A percentile compares a stretch with the other conserved stretches of the same genome.
These are phyloP conservation scores for Pichia sp. DNA, from an alignment of 1,139 yeast genomes.

Conservation along the genomic window DNA sequence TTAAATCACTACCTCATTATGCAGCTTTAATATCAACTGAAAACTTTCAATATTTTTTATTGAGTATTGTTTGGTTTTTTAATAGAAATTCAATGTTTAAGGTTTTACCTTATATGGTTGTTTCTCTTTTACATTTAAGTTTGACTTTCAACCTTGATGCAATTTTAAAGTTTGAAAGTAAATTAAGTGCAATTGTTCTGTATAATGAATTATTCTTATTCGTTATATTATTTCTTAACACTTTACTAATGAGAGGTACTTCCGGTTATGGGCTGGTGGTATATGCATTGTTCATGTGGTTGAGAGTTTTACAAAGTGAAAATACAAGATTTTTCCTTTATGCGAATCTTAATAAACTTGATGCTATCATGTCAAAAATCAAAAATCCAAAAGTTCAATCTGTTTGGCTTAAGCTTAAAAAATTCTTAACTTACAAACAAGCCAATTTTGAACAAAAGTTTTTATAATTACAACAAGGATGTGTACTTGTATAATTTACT, in stretches of 20 bases:
- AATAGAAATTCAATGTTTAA: slow-evolving; percentile 64
- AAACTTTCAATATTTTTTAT: slow-evolving; percentile 57
- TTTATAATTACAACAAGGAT: slow-evolving; percentile 7
- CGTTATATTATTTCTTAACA: slow-evolving; percentile 49
- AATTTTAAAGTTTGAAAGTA: slow-evolving; percentile 36
- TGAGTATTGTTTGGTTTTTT: slow-evolving; percentile 54
- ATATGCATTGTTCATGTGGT: slow-evolving; percentile 60
- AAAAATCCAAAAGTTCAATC: slow-evolving; percentile 44
- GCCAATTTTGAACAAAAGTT: slow-evolving; percentile 25
- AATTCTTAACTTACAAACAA: slow-evolving; percentile 36
- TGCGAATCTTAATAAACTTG: slow-evolving; percentile 37
- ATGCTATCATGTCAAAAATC: slow-evolving; percentile 35
- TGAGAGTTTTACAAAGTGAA: slow-evolving; percentile 52
- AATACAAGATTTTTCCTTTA: slow-evolving; percentile 44
- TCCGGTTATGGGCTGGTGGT: slow-evolving; percentile 61
- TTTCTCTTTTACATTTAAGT: slow-evolving; percentile 54
- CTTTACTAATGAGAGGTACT: slow-evolving; percentile 56
- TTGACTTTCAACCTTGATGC: slow-evolving; percentile 37
- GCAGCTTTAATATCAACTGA: slow-evolving; percentile 58
- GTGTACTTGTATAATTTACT: neutral
- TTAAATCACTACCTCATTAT: slow-evolving; percentile 45
- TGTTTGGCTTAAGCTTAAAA: slow-evolving; percentile 40
- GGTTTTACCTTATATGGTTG: slow-evolving; percentile 50
- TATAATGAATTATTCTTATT: slow-evolving; percentile 55
- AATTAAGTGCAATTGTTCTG: slow-evolving; percentile 48